phyloP scores from a whole-genome alignment of 768 basidiomycete species.

The Serendipita sp. region DNA sequence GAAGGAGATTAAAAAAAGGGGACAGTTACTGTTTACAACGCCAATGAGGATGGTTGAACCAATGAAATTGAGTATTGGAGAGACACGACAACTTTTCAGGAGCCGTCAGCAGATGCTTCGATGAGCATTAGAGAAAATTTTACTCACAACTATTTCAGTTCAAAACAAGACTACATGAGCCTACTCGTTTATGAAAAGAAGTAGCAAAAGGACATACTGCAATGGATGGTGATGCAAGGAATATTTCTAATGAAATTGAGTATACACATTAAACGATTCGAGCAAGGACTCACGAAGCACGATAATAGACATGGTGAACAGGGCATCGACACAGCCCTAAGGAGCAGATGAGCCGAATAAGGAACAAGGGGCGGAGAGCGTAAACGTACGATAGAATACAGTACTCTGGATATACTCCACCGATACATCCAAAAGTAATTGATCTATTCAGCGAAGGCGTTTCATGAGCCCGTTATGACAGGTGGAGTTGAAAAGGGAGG shows the following conservation, averaged over 20 bases:
- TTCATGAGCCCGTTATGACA: not conserved
- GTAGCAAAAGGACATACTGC: not conserved
- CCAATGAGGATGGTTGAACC: not conserved
- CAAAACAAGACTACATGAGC: not conserved
- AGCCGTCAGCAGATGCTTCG: not conserved
- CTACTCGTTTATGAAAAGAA: not conserved
- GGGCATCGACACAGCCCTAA: not conserved
- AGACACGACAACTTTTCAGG: not conserved
- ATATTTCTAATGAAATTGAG: not conserved
- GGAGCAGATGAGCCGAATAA: not conserved
- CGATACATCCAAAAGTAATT: constrained; percentile 2
- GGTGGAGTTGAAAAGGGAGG: not conserved
- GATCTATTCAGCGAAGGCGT: not conserved
- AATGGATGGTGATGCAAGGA: not conserved
- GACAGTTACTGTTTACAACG: not conserved
- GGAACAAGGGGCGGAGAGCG: not conserved
- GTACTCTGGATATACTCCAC: not conserved
- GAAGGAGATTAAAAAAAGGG: not conserved
- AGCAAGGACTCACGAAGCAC: not conserved
- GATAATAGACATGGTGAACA: not conserved
- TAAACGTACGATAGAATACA: not conserved
- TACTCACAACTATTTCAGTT: not conserved
- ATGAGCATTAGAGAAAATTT: not conserved
- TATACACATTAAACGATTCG: not conserved
- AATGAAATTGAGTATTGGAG: not conserved